Evolutionary conservation across 345 rosid genomes (phyloP).

Genomic region (Corchorus capsularis): DNA sequence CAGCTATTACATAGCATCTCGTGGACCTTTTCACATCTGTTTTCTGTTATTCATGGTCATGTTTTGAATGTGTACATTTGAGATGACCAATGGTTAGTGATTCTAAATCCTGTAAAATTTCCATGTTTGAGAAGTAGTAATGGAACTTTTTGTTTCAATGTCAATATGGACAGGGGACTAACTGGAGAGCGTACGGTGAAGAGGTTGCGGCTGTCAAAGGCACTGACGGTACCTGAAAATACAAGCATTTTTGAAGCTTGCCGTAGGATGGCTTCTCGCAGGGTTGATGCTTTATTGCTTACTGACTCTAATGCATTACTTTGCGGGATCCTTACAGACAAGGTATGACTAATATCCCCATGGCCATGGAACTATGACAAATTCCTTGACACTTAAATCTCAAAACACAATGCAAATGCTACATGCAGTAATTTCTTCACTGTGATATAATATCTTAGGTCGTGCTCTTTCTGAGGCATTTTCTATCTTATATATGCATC

Average conservation of each 20-base stretch:
- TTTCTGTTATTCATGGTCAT: background rate
- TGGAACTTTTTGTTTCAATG: background rate
- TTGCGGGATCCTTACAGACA: slow-evolving; percentile 98
- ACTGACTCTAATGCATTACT: slow-evolving; percentile 94
- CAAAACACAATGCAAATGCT: background rate
- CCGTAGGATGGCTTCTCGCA: slow-evolving; percentile 90
- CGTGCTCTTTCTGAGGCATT: slow-evolving; percentile 5
- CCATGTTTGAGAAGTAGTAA: background rate
- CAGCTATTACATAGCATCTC: background rate
- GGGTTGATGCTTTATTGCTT: slow-evolving; percentile 88
- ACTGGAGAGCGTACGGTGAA: slow-evolving; percentile 94
- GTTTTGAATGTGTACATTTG: background rate
- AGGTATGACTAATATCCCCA: slow-evolving; percentile 43
- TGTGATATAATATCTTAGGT: background rate
- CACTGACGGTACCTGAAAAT: slow-evolving; percentile 85
- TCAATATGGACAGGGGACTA: slow-evolving; percentile 56
- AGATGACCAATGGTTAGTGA: background rate
- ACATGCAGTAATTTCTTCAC: slow-evolving; percentile 8
- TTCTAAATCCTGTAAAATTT: background rate
- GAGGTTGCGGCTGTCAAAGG: slow-evolving; percentile 85
- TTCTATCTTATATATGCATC: background rate
- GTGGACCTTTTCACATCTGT: background rate
- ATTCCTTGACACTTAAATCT: background rate
- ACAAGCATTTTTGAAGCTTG: slow-evolving; percentile 87
- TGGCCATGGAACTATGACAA: background rate